These are phyloP conservation scores for Mycena albidolilacea DNA, from an alignment of 768 basidiomycete species.

Conservation along the genomic window DNA sequence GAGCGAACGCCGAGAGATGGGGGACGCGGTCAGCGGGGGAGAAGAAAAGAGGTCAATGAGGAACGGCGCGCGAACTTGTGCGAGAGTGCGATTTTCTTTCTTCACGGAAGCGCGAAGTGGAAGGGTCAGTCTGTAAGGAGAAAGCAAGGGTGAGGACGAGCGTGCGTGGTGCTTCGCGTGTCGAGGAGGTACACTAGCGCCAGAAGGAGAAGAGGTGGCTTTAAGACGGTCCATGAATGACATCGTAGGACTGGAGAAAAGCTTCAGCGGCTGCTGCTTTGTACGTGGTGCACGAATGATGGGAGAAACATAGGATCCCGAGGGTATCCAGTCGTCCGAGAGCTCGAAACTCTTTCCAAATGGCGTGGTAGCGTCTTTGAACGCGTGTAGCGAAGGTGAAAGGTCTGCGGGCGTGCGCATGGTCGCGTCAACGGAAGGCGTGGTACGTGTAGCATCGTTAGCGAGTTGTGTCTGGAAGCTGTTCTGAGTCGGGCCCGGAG, in stretches of 20 bases:
- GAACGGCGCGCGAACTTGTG: background rate
- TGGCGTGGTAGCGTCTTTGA: slow-evolving; percentile 19
- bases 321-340: slow-evolving; percentile 31
- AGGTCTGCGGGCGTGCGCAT: slow-evolving; percentile 24
- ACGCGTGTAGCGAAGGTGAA: slow-evolving; percentile 1
- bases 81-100: slow-evolving; percentile 19
- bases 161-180: background rate
- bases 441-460: background rate
- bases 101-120: background rate
- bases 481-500: background rate
- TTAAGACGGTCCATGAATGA: slow-evolving; percentile 36
- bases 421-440: background rate
- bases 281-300: slow-evolving; percentile 8
- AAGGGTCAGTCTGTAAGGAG: slow-evolving; percentile 19
- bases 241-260: slow-evolving; percentile 26
- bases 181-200: background rate
- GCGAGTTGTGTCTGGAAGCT: background rate
- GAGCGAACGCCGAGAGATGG: background rate
- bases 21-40: background rate
- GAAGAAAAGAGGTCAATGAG: background rate
- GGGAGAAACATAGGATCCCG: slow-evolving; percentile 34
- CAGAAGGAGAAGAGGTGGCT: slow-evolving; percentile 9
- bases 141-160: slow-evolving; percentile 20
- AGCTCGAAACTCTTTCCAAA: slow-evolving; percentile 29
- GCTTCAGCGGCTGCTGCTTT: slow-evolving; percentile 1